Base-by-base conservation (phyloP, 164 flowering plant species). In the Vitis cinerea region DNA sequence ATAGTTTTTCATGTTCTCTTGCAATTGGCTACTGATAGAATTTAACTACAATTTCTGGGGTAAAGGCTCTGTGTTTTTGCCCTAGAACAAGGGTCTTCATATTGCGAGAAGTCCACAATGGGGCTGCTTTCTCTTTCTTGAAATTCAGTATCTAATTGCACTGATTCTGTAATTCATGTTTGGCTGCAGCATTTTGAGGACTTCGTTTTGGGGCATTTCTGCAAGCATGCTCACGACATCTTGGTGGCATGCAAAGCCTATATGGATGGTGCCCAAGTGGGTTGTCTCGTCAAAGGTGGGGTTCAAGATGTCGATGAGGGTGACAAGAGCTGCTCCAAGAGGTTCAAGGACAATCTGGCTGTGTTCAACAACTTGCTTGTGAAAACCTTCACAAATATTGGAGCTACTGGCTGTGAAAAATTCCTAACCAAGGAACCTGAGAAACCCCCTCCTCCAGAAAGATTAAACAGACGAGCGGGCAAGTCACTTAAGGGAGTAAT, bases 181-280 rank as follows among this genome's bases (percentile, higher is more conserved):
- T 70, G 63, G 49, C 23, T 80, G 81, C 90, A 94, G 98, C 77
- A 91, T 74, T 94, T 90, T 67, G 93, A 94, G 77, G 89, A 84
- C 61, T 84, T 88, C 63, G 90, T 85, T 9, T 29, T 44, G 23
- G 93, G 94, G n/a, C 94, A 91, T 76, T 94, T 90, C 79, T 69
- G 66, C 72, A 69, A 67, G 58, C 82, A 69, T 61, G 90, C 90
- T 23, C 81, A 70, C 12, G 80, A 83, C 52, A 85, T 94, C 72
- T 69, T 91, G 64, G 78, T 66, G 66, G 84, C 96, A 55, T 94
- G 98, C 72, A 83, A 85, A 71, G 91, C 96, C 50, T 91, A 94
- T 69, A 74, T 78, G 70, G 82, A 84, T 10, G 98, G 97, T 53
- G 90, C 86, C 67, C 85, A 83, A 72, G 94, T 90, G 14, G 98